Conservation (phyloP, 208 protist species). For the Balamuthia mandrillaris region DNA sequence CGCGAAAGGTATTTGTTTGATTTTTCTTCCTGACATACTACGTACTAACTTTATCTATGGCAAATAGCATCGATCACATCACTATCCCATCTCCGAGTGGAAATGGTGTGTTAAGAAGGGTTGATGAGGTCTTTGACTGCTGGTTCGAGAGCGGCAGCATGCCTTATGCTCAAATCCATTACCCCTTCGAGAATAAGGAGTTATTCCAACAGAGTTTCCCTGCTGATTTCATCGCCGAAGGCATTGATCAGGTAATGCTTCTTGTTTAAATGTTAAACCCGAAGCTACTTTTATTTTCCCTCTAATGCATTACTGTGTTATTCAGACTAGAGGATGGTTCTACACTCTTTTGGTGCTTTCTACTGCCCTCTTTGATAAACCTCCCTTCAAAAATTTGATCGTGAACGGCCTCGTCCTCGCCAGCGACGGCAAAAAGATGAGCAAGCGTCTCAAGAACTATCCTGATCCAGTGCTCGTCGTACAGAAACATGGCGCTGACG, state of each 20-base stretch:
- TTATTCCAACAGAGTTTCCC: conserved; percentile 88
- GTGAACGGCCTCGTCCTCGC: conserved; percentile 99
- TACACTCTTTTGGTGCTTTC: conserved; percentile 99
- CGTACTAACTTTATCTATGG: neutral
- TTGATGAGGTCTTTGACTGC: conserved; percentile 99
- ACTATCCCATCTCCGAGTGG: conserved; percentile 93
- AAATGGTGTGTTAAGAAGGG: conserved; percentile 79
- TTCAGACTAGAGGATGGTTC: conserved; percentile 96
- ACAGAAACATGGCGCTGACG: conserved; percentile 93
- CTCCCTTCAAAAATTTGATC: conserved; percentile 98
- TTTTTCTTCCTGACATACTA: neutral
- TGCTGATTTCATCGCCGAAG: conserved; percentile 99
- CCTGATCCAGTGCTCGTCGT: conserved; percentile 94
- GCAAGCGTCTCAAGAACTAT: conserved; percentile 99
- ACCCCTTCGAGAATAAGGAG: conserved; percentile 99
- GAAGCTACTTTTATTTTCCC: neutral
- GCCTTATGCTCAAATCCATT: conserved; percentile 99
- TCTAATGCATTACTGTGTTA: neutral
- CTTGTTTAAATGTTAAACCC: neutral
- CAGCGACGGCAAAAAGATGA: conserved; percentile 98
- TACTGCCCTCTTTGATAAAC: conserved; percentile 94
- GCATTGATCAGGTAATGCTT: conserved; percentile 92
- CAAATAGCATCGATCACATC: conserved; percentile 96
- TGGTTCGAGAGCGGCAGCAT: conserved; percentile 99
- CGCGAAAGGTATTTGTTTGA: conserved; percentile 69